Percentiles rank a stretch among this genome's conserved stretches.
Evolutionary conservation across 225 moss, liverwort and hornwort species (phyloP).

Genomic region (Physcomitrellopsis africana): DNA sequence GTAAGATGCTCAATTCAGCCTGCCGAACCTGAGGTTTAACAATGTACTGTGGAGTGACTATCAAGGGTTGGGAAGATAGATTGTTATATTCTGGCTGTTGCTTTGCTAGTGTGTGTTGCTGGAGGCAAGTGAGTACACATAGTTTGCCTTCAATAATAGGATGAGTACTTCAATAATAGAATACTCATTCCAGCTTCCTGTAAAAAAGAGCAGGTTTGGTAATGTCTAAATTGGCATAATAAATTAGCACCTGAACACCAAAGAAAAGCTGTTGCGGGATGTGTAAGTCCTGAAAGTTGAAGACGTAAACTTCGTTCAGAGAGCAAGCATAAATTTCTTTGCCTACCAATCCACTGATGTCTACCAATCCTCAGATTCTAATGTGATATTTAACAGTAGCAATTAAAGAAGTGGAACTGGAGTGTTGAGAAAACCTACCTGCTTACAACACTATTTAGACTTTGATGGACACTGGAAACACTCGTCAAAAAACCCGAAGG

Average conservation of each 20-base stretch:
- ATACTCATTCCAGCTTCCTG: constrained; percentile 13
- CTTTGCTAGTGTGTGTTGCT: background rate
- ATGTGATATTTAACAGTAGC: no score
- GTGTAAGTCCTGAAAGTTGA: background rate
- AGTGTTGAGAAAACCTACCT: constrained; percentile 17
- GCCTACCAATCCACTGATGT: background rate
- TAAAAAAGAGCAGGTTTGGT: background rate
- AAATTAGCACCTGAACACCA: background rate
- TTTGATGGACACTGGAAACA: constrained; percentile 73
- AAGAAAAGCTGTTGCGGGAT: background rate
- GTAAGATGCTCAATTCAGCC: background rate
- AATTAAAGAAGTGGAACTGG: background rate
- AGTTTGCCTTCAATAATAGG: constrained; percentile 1
- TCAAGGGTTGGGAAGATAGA: constrained; percentile 7
- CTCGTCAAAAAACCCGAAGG: constrained; percentile 86
- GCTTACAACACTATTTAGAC: constrained; percentile 28
- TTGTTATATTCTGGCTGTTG: background rate
- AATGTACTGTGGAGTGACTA: background rate
- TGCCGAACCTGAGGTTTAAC: constrained; percentile 4
- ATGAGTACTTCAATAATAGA: no score
- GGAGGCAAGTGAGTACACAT: background rate
- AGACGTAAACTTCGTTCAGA: background rate
- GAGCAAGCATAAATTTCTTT: background rate
- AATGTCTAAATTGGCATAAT: background rate
- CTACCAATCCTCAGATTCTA: no score